A percentile compares a stretch with the other conserved stretches of the same genome.
phyloP scores from a whole-genome alignment of 2,329 filamentous ascomycete genomes.

The Neospermospora avenae region DNA sequence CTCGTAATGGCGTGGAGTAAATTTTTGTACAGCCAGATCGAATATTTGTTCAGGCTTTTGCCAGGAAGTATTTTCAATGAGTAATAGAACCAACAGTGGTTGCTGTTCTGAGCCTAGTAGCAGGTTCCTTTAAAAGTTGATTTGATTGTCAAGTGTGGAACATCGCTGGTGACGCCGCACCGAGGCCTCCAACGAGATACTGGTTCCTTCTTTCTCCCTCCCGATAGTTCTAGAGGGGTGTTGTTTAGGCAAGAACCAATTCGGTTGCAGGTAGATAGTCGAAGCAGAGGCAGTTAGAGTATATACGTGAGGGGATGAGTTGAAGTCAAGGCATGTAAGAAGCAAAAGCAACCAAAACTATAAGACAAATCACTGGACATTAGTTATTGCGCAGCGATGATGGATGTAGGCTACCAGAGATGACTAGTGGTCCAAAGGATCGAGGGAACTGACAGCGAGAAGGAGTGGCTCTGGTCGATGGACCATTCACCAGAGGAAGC shows the following conservation, averaged over 20 bases:
- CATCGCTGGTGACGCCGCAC: constrained; percentile 24
- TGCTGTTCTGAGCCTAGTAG: constrained; percentile 25
- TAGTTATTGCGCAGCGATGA: constrained; percentile 23
- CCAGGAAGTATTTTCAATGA: constrained; percentile 30
- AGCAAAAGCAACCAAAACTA: constrained; percentile 23
- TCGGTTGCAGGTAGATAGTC: constrained; percentile 17
- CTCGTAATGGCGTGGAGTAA: constrained; percentile 35
- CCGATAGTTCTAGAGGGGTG: constrained; percentile 25
- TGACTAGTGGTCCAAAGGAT: constrained; percentile 20
- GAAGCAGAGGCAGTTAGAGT: constrained; percentile 5
- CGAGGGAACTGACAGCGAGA: constrained; percentile 18
- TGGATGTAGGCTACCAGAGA: constrained; percentile 2
- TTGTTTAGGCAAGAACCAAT: constrained; percentile 29
- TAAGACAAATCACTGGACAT: constrained; percentile 27
- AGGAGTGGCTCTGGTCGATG: constrained; percentile 23
- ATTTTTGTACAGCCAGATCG: constrained; percentile 42
- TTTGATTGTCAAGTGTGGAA: constrained; percentile 22
- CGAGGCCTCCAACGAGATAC: constrained; percentile 20
- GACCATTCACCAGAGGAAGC: constrained; percentile 27
- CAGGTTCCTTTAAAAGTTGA: constrained; percentile 15
- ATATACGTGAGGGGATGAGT: constrained; percentile 10
- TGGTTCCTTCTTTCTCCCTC: constrained; percentile 23
- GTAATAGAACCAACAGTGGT: constrained; percentile 25
- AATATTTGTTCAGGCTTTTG: constrained; percentile 27
- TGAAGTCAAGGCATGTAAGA: neutral